Evolutionary conservation across 2,329 filamentous ascomycete species (phyloP).

Genomic region (Tolypocladium paradoxum): DNA sequence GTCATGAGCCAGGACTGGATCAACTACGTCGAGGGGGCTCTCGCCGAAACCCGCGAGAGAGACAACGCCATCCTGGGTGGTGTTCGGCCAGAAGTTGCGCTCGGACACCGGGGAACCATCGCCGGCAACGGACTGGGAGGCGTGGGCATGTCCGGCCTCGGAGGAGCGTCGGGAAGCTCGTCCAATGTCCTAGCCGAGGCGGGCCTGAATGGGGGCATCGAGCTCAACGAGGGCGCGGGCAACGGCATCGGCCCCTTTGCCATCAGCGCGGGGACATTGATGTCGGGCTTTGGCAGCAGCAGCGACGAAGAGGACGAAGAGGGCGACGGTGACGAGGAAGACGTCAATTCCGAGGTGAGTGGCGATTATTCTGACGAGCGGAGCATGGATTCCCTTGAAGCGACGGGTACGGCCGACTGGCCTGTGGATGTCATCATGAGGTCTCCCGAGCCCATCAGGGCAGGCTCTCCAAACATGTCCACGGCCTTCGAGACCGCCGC

Average conservation of each 20-base stretch:
- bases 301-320: slow-evolving; percentile 96
- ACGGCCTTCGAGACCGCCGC: slow-evolving; percentile 5
- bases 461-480: slow-evolving; percentile 11
- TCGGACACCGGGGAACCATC: slow-evolving; percentile 63
- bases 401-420: slow-evolving; percentile 14
- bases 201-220: slow-evolving; percentile 66
- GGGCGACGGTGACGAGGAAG: slow-evolving; percentile 73
- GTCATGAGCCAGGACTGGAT: slow-evolving; percentile 89
- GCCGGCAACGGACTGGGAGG: slow-evolving; percentile 35
- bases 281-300: slow-evolving; percentile 88
- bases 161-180: slow-evolving; percentile 25
- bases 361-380: slow-evolving; percentile 23
- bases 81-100: slow-evolving; percentile 80
- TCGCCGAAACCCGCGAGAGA: slow-evolving; percentile 86
- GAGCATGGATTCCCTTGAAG: slow-evolving; percentile 15
- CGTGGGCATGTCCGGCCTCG: slow-evolving; percentile 37
- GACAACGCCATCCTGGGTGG: slow-evolving; percentile 98
- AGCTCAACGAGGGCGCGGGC: slow-evolving; percentile 52
- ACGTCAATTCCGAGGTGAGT: slow-evolving; percentile 58
- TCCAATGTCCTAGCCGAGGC: slow-evolving; percentile 70
- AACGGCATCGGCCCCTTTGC: slow-evolving; percentile 63
- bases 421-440: slow-evolving; percentile 20
- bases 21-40: slow-evolving; percentile 83
- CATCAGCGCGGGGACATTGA: slow-evolving; percentile 61
- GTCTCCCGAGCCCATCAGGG: slow-evolving; percentile 17